Base-by-base conservation (phyloP, 163 green algal species). In the Chlamydomonas reinhardtii region DNA sequence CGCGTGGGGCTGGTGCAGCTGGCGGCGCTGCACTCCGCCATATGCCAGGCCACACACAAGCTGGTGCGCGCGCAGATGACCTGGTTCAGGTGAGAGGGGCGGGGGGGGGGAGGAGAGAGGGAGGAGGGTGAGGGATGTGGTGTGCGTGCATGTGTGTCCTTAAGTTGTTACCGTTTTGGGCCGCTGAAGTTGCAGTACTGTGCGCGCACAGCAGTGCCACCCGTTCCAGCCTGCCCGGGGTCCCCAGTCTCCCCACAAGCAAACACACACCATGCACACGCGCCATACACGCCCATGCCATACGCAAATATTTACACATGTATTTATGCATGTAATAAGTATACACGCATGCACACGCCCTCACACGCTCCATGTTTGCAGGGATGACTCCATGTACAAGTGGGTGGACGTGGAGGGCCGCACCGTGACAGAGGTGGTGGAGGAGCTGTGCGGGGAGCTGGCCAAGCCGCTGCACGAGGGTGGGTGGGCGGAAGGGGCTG, bases 11-110 rank as follows among this genome's bases (percentile, higher is more conserved):
- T 64, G 59, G 11, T 71, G 25, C 74, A 88, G 24, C 68, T 96
- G 29, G 65, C 73, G 2, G 74, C 91, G 77, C 89, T 97, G 71
- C 91, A 96, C 31, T 52, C 89, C 8, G 84, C 94, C 59, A 94
- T 98, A 35, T 92, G 95, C 65, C 78, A 87, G 3, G 93, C 93
- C 1, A 97, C 95, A 8, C 91, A 96, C 24, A 90, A 94, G 85
- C 89, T 98, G 24, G 94, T 95, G 24, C 94, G 96, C 54, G 84
- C 88, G 15, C 97, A 99, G 90, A 93, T 97, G 74, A 96, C 92
- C 0, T 99, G 96, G 95, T 98, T 98, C 84, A 82, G 96, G 77
- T 84, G 43, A 22, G 25, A 87, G 92, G 43, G 93, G 97, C 25
- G 37, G 52, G 22, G 31, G 91, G 79, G 70, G 56, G 95, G 91